These are phyloP conservation scores for Silene uniflora DNA, from an alignment of 148 eudicot genomes.

Conservation along the genomic window DNA sequence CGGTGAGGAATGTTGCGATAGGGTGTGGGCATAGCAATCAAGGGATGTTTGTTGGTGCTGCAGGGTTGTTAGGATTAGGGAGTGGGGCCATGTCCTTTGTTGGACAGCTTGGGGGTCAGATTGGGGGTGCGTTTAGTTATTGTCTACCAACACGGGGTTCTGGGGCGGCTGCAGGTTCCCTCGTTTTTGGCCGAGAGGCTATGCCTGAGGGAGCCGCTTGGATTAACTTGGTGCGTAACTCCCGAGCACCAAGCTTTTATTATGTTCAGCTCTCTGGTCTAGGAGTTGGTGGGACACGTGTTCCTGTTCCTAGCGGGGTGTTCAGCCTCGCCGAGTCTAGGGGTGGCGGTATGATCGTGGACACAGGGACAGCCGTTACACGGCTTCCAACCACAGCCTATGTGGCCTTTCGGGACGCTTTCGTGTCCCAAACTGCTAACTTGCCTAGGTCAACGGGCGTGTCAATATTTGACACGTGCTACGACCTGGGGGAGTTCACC, in stretches of 20 bases:
- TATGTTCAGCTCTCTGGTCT: constrained; percentile 64
- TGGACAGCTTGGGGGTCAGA: constrained; percentile 79
- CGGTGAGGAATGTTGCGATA: constrained; percentile 57
- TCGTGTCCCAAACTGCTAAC: constrained; percentile 47
- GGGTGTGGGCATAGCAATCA: constrained; percentile 87
- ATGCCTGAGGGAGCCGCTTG: constrained; percentile 87
- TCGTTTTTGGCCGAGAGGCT: constrained; percentile 62
- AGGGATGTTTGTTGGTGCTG: constrained; percentile 88
- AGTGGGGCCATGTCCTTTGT: constrained; percentile 84
- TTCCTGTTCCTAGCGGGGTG: constrained; percentile 48
- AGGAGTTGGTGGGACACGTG: constrained; percentile 68
- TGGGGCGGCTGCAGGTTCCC: constrained; percentile 60
- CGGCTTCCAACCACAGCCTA: constrained; percentile 65
- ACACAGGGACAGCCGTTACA: constrained; percentile 86
- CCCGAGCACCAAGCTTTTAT: constrained; percentile 66
- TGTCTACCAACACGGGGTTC: constrained; percentile 74
- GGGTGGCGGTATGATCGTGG: constrained; percentile 81
- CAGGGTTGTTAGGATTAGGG: constrained; percentile 80
- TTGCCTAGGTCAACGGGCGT: constrained; percentile 46
- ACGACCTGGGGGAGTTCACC: constrained; percentile 56
- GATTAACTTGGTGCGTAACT: constrained; percentile 61
- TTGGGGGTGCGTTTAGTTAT: constrained; percentile 74
- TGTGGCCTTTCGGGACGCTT: constrained; percentile 62
- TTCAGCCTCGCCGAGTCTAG: constrained; percentile 43
- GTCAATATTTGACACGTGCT: constrained; percentile 85